Evolutionary conservation across 2,329 filamentous ascomycete genomes (phyloP).

Genomic region (Aspergillus ochraceoroseus): DNA sequence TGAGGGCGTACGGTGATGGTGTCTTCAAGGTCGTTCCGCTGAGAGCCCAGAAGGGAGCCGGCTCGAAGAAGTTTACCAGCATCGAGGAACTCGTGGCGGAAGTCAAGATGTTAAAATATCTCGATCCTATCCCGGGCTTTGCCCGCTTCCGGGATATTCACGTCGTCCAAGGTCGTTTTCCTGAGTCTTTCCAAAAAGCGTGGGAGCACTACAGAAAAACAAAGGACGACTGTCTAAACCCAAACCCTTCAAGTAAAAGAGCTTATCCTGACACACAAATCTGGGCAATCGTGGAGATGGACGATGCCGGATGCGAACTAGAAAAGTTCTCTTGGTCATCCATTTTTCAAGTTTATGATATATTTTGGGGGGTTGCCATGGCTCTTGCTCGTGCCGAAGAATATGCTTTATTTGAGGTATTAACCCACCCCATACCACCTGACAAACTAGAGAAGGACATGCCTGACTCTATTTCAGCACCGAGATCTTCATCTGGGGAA

Average conservation of each 20-base stretch:
- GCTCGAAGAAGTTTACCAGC: slow-evolving; percentile 43
- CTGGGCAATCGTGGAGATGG: slow-evolving; percentile 63
- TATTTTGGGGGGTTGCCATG: slow-evolving; percentile 63
- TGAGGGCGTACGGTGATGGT: slow-evolving; percentile 39
- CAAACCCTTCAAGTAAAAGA: slow-evolving; percentile 52
- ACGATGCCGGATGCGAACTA: slow-evolving; percentile 58
- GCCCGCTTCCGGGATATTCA: slow-evolving; percentile 57
- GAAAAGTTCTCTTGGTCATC: slow-evolving; percentile 44
- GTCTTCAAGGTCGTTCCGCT: slow-evolving; percentile 50
- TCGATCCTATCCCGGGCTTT: slow-evolving; percentile 58
- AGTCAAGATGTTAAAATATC: slow-evolving; percentile 52
- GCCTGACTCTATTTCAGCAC: slow-evolving; percentile 41
- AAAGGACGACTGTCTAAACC: slow-evolving; percentile 49
- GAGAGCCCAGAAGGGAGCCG: slow-evolving; percentile 37
- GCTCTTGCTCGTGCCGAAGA: slow-evolving; percentile 59
- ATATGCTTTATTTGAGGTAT: slow-evolving; percentile 54
- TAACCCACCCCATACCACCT: not conserved
- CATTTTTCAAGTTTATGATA: slow-evolving; percentile 53
- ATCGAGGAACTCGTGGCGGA: slow-evolving; percentile 50
- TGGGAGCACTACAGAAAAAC: slow-evolving; percentile 40
- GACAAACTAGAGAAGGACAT: not conserved
- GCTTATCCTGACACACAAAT: slow-evolving; percentile 54
- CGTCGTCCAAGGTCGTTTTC: slow-evolving; percentile 54
- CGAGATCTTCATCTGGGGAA: slow-evolving; percentile 64
- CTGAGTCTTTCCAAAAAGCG: slow-evolving; percentile 48